Evolutionary conservation across 192 early-diverging fungal genomes (phyloP), one percentile per base, ranked within the genome.

Genomic region (Anaeromyces robustus): DNA sequence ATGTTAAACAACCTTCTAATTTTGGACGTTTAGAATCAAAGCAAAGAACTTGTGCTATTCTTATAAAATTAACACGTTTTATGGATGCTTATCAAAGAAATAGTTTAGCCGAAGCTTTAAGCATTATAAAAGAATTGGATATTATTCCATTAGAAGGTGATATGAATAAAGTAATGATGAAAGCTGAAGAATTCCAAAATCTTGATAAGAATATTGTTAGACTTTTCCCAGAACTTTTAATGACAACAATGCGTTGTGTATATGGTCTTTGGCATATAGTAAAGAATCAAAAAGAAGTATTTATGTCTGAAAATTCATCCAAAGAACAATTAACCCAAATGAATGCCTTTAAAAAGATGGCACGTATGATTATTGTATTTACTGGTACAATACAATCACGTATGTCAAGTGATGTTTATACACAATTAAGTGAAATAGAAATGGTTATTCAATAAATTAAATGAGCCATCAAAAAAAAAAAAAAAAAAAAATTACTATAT

Each of bases 301-400:
- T 84, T 87, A 78, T 86, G 87, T 30, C 81, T 92, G 79, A 93
- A 92, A 81, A 82, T 90, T 17, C 82, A 84, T 7, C 83, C 88
- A 52, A 92, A 90, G 78, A 86, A 86, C 43, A 86, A 82, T 86
- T 87, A 30, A 85, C 87, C 30, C 85, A 87, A 29, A 81, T 91
- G 80, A 82, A 83, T 77, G 86, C 88, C 77, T 81, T 93, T 59
- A 89, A 89, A 78, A 86, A 88, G 30, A 87, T 88, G 79, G 91
- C 91, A 29, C 87, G 92, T 52, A 86, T 90, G 2, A 43, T 97
- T 31, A 91, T 94, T 86, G 88, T 93, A 78, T 95, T 94, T 91
- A 92, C 92, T 1, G 94, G 96, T 12, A 90, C 91, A 82, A 90
- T 97, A 79, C 93, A 94, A 86, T 95, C 94, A 87, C 85, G 93